These are phyloP conservation scores for Lichtheimia ramosa DNA, from an alignment of 371 early-diverging fungal species.

Conservation along the genomic window DNA sequence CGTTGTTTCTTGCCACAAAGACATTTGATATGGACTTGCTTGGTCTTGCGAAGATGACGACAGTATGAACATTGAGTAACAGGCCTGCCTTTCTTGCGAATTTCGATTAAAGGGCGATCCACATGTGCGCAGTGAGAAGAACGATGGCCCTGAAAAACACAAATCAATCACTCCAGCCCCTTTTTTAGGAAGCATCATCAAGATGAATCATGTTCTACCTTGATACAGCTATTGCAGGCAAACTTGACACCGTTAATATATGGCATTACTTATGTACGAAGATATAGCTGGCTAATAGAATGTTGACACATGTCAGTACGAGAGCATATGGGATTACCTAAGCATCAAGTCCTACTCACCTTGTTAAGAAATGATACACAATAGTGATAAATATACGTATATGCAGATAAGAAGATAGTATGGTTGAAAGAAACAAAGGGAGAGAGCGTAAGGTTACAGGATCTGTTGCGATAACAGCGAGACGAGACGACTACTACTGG, in stretches of 20 bases:
- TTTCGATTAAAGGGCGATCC: constrained; percentile 68
- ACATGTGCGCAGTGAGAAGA: constrained; percentile 62
- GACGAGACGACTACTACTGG: background rate
- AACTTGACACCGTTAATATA: constrained; percentile 31
- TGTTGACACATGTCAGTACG: background rate
- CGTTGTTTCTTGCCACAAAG: constrained; percentile 45
- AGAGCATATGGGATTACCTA: background rate
- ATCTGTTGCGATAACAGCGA: constrained; percentile 6
- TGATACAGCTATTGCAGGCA: constrained; percentile 35
- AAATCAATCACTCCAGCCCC: background rate
- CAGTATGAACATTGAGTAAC: constrained; percentile 78
- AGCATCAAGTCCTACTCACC: background rate
- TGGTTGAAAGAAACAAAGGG: too few relatives aligned
- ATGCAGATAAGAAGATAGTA: too few relatives aligned
- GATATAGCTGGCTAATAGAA: background rate
- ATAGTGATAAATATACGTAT: too few relatives aligned
- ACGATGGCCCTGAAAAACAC: constrained; percentile 55
- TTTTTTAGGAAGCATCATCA: background rate
- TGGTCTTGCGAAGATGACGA: constrained; percentile 72
- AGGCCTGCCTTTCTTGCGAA: constrained; percentile 80
- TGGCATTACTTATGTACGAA: constrained; percentile 3
- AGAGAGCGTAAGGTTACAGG: background rate
- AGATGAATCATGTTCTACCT: constrained; percentile 18
- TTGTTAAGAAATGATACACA: too few relatives aligned
- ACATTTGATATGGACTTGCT: constrained; percentile 78